These are phyloP conservation scores for Xylaria sp. DNA, from an alignment of 2,329 filamentous ascomycete genomes.

Conservation along the genomic window DNA sequence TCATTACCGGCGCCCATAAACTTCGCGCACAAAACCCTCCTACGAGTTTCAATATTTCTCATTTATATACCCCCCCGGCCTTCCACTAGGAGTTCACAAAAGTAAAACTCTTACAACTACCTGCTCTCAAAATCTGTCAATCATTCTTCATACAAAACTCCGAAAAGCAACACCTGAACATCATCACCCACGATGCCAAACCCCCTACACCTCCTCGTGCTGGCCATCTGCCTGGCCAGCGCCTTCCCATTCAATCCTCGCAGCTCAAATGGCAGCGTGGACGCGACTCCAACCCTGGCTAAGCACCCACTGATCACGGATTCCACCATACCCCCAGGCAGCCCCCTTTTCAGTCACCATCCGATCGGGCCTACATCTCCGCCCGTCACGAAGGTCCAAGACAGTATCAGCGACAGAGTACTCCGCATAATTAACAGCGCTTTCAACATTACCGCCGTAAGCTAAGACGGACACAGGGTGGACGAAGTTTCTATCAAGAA, in stretches of 20 bases:
- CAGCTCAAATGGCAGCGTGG: neutral
- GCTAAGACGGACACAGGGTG: too few relatives aligned
- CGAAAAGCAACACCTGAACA: neutral
- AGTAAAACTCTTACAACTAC: too few relatives aligned
- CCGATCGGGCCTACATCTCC: too few relatives aligned
- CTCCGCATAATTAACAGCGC: too few relatives aligned
- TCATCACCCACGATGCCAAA: neutral
- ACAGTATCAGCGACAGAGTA: too few relatives aligned
- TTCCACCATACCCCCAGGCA: neutral
- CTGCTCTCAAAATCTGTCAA: neutral
- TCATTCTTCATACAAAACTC: neutral
- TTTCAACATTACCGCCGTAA: neutral
- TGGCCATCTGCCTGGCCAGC: neutral
- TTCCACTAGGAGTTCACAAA: neutral
- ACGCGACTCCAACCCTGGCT: neutral
- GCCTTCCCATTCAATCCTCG: neutral
- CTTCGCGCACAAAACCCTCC: neutral
- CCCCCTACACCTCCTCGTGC: neutral
- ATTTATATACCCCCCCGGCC: neutral
- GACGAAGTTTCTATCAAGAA: constrained; percentile 9
- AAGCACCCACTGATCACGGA: neutral
- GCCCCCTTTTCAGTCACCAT: neutral
- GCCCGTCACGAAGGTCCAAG: neutral
- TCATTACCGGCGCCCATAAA: too few relatives aligned
- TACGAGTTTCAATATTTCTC: neutral